Percentiles rank a stretch among this genome's conserved stretches.
Evolutionary conservation across 129 eudicot species (phyloP).

Genomic region (Deinandra increscens): DNA sequence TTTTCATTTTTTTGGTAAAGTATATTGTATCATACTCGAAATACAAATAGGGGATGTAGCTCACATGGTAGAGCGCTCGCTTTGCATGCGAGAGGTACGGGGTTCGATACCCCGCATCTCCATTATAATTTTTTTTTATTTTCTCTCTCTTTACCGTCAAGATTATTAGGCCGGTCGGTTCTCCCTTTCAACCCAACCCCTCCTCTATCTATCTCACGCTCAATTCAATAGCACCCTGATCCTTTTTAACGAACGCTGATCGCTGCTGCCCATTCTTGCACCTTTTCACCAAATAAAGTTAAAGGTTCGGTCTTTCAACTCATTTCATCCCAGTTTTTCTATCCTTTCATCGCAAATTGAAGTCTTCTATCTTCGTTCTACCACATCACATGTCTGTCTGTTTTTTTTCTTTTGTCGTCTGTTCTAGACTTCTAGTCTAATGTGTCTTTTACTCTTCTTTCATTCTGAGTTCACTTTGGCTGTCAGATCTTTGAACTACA

Average conservation of each 20-base stretch:
- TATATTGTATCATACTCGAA: too few species aligned
- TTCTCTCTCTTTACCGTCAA: background rate
- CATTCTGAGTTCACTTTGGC: constrained; percentile 14
- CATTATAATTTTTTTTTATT: background rate
- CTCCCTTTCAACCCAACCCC: background rate
- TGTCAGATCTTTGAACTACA: background rate
- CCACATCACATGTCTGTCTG: background rate
- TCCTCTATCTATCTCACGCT: background rate
- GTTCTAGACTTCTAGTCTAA: background rate
- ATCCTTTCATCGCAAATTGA: background rate
- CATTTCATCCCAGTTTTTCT: background rate
- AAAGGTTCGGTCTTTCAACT: constrained; percentile 13
- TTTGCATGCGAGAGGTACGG: constrained; percentile 86
- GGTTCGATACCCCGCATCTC: constrained; percentile 85
- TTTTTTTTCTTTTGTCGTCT: constrained; percentile 1
- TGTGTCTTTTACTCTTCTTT: background rate
- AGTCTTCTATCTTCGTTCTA: background rate
- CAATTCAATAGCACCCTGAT: background rate
- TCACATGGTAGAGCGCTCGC: constrained; percentile 99
- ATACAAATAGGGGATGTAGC: constrained; percentile 70
- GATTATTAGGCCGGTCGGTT: background rate
- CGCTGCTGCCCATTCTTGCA: background rate
- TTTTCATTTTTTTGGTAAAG: too few species aligned
- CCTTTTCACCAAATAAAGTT: background rate
- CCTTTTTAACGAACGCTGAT: background rate